Conservation (phyloP, 768 basidiomycete genomes). For the Lyophyllum atratum region DNA sequence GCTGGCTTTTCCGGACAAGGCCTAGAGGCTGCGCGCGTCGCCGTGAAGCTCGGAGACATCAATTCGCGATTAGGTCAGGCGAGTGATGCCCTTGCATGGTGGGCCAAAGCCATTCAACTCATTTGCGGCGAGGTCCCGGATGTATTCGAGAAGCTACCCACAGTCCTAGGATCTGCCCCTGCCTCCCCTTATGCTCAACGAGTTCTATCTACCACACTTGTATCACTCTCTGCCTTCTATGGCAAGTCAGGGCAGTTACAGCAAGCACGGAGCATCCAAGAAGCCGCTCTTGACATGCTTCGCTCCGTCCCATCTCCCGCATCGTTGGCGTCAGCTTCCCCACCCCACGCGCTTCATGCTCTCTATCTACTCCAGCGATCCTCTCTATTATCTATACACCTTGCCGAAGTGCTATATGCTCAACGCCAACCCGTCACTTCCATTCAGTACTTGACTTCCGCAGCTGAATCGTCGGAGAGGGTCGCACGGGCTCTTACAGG, state of each 20-base stretch:
- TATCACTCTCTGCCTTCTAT: conserved; percentile 74
- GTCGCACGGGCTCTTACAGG: conserved; percentile 58
- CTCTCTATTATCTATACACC: conserved; percentile 71
- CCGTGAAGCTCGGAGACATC: conserved; percentile 70
- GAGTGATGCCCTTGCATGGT: conserved; percentile 65
- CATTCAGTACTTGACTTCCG: conserved; percentile 56
- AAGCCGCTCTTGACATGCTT: conserved; percentile 55
- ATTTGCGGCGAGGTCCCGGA: conserved; percentile 32
- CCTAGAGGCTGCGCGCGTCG: conserved; percentile 51
- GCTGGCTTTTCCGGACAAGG: conserved; percentile 38
- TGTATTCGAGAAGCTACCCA: conserved; percentile 15
- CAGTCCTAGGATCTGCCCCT: conserved; percentile 43
- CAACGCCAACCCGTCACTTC: conserved; percentile 42
- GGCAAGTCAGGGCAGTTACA: conserved; percentile 57
- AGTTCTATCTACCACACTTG: conserved; percentile 56
- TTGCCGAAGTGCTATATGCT: conserved; percentile 71
- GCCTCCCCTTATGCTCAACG: conserved; percentile 66
- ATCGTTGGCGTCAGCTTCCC: conserved; percentile 43
- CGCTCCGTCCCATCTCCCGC: conserved; percentile 53
- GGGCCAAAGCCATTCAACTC: conserved; percentile 58
- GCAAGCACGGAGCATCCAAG: conserved; percentile 59
- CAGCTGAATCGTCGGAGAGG: conserved; percentile 69
- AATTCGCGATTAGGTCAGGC: conserved; percentile 53
- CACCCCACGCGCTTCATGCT: conserved; percentile 62
- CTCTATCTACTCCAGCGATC: conserved; percentile 73